phyloP scores from a whole-genome alignment of 768 basidiomycete species.

The Podaxis carcinomalis region DNA sequence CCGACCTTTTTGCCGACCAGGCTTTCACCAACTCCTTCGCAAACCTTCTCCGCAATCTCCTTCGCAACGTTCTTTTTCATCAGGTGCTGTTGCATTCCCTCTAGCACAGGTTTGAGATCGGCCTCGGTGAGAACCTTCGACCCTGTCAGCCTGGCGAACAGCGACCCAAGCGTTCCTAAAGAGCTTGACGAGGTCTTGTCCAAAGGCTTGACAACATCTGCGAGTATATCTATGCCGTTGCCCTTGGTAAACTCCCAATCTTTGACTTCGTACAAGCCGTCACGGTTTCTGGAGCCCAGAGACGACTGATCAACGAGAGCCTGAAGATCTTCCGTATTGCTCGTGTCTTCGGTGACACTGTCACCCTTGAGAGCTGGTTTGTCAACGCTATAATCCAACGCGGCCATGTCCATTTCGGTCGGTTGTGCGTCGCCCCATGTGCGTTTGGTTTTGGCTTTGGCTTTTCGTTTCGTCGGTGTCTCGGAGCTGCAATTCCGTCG shows the following conservation, averaged over 20 bases:
- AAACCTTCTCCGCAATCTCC: slow-evolving; percentile 92
- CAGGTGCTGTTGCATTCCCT: slow-evolving; percentile 94
- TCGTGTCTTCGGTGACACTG: slow-evolving; percentile 22
- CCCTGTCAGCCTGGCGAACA: slow-evolving; percentile 85
- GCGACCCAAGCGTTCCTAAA: slow-evolving; percentile 63
- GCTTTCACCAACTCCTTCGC: slow-evolving; percentile 88
- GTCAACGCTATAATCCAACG: slow-evolving; percentile 81
- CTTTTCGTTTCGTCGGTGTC: slow-evolving; percentile 54
- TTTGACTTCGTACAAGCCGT: slow-evolving; percentile 62
- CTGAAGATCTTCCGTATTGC: slow-evolving; percentile 47
- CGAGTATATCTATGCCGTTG: slow-evolving; percentile 47
- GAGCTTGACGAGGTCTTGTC: slow-evolving; percentile 37
- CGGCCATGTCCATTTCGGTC: slow-evolving; percentile 86
- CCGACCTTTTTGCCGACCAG: slow-evolving; percentile 90
- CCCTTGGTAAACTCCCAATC: slow-evolving; percentile 76
- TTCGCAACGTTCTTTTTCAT: slow-evolving; percentile 99
- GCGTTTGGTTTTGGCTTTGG: slow-evolving; percentile 68
- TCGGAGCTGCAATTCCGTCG: slow-evolving; percentile 45
- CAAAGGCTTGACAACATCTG: slow-evolving; percentile 49
- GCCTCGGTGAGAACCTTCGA: slow-evolving; percentile 76
- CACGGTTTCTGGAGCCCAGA: slow-evolving; percentile 68
- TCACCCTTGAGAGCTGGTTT: slow-evolving; percentile 29
- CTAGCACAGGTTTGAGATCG: slow-evolving; percentile 84
- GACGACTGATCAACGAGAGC: slow-evolving; percentile 67
- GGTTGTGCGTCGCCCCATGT: slow-evolving; percentile 90